These are phyloP conservation scores for Sporothrix curviconia DNA, from an alignment of 2,329 filamentous ascomycete species.

Conservation along the genomic window DNA sequence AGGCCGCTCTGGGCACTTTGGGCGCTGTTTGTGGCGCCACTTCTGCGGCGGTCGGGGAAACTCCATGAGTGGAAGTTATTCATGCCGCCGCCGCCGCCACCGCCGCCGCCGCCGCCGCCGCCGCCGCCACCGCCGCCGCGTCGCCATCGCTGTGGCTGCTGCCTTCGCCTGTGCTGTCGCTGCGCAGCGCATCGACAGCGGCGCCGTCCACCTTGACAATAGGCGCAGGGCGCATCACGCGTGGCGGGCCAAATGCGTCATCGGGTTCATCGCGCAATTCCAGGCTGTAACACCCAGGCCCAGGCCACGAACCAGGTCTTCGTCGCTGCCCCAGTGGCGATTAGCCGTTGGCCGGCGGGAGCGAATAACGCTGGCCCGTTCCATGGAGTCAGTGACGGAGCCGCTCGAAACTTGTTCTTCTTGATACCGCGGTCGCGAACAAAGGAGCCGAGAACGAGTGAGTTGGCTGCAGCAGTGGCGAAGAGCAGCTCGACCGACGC, in stretches of 20 bases:
- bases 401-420: conserved; percentile 72
- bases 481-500: conserved; percentile 88
- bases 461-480: conserved; percentile 80
- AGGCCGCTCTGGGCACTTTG: conserved; percentile 29
- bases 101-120: background rate
- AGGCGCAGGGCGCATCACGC: background rate
- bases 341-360: conserved; percentile 45
- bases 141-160: background rate
- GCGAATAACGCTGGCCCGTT: conserved; percentile 34
- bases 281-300: conserved; percentile 61
- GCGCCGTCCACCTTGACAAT: conserved; percentile 29
- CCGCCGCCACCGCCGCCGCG: too few species aligned
- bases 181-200: conserved; percentile 24
- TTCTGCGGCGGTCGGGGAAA: conserved; percentile 34
- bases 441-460: conserved; percentile 85
- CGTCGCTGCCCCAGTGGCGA: conserved; percentile 79
- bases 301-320: conserved; percentile 75
- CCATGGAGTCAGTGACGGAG: conserved; percentile 58
- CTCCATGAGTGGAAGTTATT: conserved; percentile 42
- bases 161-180: conserved; percentile 13
- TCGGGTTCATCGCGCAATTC: conserved; percentile 39
- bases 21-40: conserved; percentile 22
- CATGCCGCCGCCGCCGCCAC: conserved; percentile 9
- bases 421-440: conserved; percentile 85
- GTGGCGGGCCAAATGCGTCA: background rate